Evolutionary conservation across 2,329 filamentous ascomycete genomes (phyloP).

Genomic region (Botryosphaeria dothidea): DNA sequence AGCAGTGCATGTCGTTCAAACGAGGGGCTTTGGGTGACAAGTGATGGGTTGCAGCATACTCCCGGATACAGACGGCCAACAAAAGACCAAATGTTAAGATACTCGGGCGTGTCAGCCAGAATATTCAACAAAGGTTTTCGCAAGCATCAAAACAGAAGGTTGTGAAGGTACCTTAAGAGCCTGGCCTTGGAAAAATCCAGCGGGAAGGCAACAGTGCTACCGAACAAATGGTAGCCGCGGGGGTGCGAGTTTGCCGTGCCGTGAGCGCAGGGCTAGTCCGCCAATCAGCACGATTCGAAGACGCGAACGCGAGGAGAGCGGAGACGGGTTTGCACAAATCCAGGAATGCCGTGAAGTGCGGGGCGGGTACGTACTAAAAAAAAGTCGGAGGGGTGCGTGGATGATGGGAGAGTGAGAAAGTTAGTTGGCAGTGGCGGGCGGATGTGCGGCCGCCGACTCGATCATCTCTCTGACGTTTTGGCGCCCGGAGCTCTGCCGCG

Average conservation of each 20-base stretch:
- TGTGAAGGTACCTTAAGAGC: not conserved
- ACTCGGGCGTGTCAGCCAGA: not conserved
- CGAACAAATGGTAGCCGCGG: not conserved
- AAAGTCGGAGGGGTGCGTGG: no score
- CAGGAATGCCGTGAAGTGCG: not conserved
- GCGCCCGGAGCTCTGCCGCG: conserved; percentile 14
- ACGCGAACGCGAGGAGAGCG: not conserved
- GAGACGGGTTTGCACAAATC: not conserved
- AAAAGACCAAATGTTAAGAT: not conserved
- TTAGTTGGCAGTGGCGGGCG: not conserved
- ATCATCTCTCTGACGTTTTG: not conserved
- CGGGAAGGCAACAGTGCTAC: not conserved
- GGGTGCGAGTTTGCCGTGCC: not conserved
- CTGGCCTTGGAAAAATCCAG: not conserved
- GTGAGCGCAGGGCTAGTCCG: not conserved
- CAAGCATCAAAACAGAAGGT: no score
- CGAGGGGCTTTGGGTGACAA: not conserved
- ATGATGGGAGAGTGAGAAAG: not conserved
- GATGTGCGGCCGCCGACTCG: conserved; percentile 3
- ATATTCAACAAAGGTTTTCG: not conserved
- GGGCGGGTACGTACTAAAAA: not conserved
- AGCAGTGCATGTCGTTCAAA: not conserved
- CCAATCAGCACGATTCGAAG: not conserved
- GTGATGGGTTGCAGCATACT: not conserved
- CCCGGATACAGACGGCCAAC: not conserved